These are phyloP conservation scores for Clarkia xantiana DNA, from an alignment of 345 rosid genomes.

Conservation along the genomic window DNA sequence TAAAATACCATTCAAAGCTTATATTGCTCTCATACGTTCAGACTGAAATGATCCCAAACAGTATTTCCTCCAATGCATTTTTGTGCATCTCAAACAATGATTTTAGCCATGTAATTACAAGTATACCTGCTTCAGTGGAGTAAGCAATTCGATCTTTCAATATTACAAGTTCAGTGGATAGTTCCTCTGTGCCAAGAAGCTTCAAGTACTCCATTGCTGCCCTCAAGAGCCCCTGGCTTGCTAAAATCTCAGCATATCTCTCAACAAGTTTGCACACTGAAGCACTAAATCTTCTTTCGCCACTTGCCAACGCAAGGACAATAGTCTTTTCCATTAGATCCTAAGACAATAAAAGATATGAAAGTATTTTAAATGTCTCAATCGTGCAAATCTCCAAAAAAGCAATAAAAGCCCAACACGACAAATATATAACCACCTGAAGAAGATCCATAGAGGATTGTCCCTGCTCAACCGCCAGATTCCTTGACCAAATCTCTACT, in stretches of 20 bases:
- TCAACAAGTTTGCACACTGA: constrained; percentile 92
- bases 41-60: too few species aligned
- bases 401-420: not conserved
- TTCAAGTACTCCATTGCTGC: constrained; percentile 93
- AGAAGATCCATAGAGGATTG: constrained; percentile 79
- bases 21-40: too few species aligned
- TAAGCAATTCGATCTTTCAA: constrained; percentile 71
- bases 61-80: too few species aligned
- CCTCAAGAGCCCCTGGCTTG: constrained; percentile 76
- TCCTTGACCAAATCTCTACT: constrained; percentile 95
- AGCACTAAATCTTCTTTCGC: constrained; percentile 80
- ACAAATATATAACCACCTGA: constrained; percentile 47
- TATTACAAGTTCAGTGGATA: constrained; percentile 76
- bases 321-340: constrained; percentile 99
- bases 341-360: constrained; percentile 23
- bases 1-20: too few species aligned
- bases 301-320: constrained; percentile 88
- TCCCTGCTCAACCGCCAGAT: constrained; percentile 47
- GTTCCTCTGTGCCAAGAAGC: constrained; percentile 73
- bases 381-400: too few species aligned
- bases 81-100: too few species aligned
- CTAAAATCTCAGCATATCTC: constrained; percentile 92
- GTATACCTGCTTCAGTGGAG: constrained; percentile 59
- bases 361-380: constrained; percentile 4
- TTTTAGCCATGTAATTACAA: not conserved